Evolutionary conservation across 2,329 filamentous ascomycete species (phyloP), one percentile per base, ranked within the genome.

Genomic region (Fusarium sp.): DNA sequence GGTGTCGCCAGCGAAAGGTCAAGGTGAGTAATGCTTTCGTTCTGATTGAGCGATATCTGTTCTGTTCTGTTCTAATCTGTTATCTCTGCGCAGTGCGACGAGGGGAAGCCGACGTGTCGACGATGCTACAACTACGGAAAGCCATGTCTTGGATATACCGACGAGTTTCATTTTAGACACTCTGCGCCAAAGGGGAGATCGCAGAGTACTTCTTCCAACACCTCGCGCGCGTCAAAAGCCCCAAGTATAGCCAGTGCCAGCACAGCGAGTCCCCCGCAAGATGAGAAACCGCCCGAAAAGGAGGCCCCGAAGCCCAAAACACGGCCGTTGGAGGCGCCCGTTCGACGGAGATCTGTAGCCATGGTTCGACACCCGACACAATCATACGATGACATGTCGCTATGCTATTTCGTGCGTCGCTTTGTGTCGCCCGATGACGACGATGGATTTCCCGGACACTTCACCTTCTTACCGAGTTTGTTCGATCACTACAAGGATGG

Each of bases 121-220:
- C 78, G 80, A 57, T 82, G 78, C 53, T 66, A 77, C 61, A 76
- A 79, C 48, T 82, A 82, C 55, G 81, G 81, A 15, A 80, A 80
- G 59, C 75, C 77, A 3, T 82, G 81, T 28, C 75, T 77, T 5
- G 81, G 81, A 51, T 82, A 82, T 61, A 82, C 80, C 20, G 81
- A 82, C 61, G 77, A 80, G 66, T 82, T 82, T 56, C 80, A 82
- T 36, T 82, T 82, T 66, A 77, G 81, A 30, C 73, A 80, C 65
- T 73, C 69, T 8, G 45, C 53, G 8, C 65, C 50, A 3, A 75
- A 75, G 20, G n/a, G 32, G 3, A 59, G 57, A 14, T 38, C 54
- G 22, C 41, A 71, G 5, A 72, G 32, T 17, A 14, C 42, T 12
- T 48, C 71, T 0, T 45, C 59, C 6, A 32, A 7, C 7, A 14